These are phyloP conservation scores for Elasticomyces elasticus DNA, from an alignment of 495 filamentous ascomycete genomes.

Conservation along the genomic window DNA sequence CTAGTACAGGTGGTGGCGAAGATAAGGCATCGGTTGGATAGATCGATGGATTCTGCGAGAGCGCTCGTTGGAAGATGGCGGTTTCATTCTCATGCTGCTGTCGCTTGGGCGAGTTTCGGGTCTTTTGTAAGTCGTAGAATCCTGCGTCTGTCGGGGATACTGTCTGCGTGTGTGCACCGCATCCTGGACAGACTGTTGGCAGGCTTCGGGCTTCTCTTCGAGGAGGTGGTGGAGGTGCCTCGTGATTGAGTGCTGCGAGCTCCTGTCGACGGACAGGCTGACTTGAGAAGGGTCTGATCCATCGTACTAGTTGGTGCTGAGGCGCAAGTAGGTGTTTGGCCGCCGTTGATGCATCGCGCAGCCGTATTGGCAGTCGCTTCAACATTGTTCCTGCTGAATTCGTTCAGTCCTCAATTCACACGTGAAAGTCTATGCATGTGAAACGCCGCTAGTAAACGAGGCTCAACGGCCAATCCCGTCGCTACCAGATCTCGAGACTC, in stretches of 20 bases:
- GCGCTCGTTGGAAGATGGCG: conserved; percentile 27
- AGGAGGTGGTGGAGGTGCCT: not conserved
- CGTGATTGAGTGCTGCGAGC: not conserved
- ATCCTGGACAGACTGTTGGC: conserved; percentile 63
- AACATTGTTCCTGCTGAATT: not conserved
- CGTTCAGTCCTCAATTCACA: too few relatives aligned
- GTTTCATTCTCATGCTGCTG: conserved; percentile 23
- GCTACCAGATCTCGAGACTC: too few relatives aligned
- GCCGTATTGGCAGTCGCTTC: not conserved
- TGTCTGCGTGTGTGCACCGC: conserved; percentile 75
- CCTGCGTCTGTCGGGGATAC: conserved; percentile 60
- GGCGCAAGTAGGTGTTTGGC: too few relatives aligned
- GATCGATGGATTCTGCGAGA: conserved; percentile 21
- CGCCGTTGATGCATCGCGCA: not conserved
- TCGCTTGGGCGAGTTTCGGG: conserved; percentile 33
- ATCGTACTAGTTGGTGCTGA: not conserved
- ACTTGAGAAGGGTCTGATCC: conserved; percentile 3
- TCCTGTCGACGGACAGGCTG: not conserved
- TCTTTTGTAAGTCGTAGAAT: conserved; percentile 50
- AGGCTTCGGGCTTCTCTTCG: too few relatives aligned
- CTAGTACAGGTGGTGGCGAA: not conserved
- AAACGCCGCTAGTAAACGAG: too few relatives aligned
- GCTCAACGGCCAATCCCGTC: too few relatives aligned
- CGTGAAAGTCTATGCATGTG: too few relatives aligned
- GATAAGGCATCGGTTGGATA: not conserved